Evolutionary conservation across 2,329 filamentous ascomycete genomes (phyloP).

Genomic region (Fusarium sp.): DNA sequence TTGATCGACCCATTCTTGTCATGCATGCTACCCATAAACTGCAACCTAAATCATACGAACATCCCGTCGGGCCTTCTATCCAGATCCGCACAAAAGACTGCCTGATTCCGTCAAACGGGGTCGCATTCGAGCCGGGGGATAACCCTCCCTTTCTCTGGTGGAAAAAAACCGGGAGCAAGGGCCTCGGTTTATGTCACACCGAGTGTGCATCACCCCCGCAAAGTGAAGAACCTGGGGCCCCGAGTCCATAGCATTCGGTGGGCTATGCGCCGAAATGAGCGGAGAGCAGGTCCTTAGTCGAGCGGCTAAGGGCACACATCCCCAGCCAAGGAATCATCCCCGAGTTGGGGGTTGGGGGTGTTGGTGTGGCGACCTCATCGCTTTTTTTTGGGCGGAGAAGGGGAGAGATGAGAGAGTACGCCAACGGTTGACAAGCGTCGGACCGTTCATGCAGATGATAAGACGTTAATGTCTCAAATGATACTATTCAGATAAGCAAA

Average conservation of each 20-base stretch:
- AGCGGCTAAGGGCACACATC: neutral
- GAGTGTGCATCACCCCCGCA: neutral
- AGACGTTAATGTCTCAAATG: neutral
- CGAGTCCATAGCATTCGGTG: neutral
- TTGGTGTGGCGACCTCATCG: neutral
- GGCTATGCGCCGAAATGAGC: constrained; percentile 6
- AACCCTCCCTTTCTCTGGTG: neutral
- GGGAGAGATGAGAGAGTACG: neutral
- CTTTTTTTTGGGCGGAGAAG: neutral
- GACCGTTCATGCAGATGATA: neutral
- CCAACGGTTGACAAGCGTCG: neutral
- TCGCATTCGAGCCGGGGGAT: neutral
- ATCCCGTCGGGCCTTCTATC: neutral
- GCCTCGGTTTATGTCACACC: neutral
- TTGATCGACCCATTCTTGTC: neutral
- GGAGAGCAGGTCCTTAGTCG: neutral
- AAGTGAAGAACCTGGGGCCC: neutral
- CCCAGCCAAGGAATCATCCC: neutral
- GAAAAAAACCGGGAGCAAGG: neutral
- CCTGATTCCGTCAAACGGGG: neutral
- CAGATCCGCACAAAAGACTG: neutral
- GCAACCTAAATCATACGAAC: constrained; percentile 1
- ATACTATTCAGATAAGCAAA: neutral
- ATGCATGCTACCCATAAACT: neutral
- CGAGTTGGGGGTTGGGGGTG: constrained; percentile 5